A percentile compares a stretch with the other conserved stretches of the same genome.
Conservation (phyloP, 495 filamentous ascomycete species). For the Penicillium simplicissimum region DNA sequence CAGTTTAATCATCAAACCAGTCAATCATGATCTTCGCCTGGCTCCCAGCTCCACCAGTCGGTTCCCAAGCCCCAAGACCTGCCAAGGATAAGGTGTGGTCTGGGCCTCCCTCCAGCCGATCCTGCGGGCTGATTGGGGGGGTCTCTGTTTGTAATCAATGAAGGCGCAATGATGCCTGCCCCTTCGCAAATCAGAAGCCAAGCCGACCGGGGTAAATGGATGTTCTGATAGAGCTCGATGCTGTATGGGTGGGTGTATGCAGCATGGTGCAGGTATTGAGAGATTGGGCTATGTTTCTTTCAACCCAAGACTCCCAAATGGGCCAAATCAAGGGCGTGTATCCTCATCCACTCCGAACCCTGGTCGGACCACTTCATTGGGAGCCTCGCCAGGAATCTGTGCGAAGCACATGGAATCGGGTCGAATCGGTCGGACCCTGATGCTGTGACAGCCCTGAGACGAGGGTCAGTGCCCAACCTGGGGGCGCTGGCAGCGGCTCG, state of each 20-base stretch:
- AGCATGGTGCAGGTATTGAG: not conserved
- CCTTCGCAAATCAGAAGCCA: not conserved
- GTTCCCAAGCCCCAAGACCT: not conserved
- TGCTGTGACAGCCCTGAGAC: not conserved
- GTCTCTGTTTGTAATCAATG: not conserved
- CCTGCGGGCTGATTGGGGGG: constrained; percentile 9
- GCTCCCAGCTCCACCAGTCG: not conserved
- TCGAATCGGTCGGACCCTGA: constrained; percentile 8
- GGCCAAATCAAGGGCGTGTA: not conserved
- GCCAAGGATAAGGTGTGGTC: constrained; percentile 31
- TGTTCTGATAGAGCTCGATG: not conserved
- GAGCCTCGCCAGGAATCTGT: not conserved
- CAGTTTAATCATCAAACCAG: not conserved
- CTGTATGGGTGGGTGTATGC: not conserved
- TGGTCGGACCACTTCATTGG: not conserved
- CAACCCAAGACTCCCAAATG: not conserved
- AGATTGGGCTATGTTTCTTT: not conserved
- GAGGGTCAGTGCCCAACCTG: constrained; percentile 1
- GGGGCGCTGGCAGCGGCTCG: not conserved
- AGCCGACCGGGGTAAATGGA: constrained; percentile 1
- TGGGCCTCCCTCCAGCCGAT: constrained; percentile 15
- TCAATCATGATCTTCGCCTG: not conserved
- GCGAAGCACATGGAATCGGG: constrained; percentile 12
- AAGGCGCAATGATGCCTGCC: not conserved
- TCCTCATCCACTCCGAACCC: constrained; percentile 3